Evolutionary conservation across 257 asterid genomes (phyloP), one percentile per base, ranked within the genome.

Genomic region (Solanum chiquidenum): DNA sequence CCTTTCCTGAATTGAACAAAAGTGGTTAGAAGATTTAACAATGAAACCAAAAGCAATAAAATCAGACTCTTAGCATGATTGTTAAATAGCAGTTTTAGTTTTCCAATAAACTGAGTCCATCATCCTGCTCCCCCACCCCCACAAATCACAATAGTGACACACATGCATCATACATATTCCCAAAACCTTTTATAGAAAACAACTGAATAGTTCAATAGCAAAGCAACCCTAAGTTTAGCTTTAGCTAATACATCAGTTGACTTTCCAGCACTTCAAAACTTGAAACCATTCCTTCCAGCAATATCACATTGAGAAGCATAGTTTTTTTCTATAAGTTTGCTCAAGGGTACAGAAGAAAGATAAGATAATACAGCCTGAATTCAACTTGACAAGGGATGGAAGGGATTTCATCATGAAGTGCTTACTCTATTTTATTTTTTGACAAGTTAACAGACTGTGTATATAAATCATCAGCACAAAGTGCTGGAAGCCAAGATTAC

Each of bases 351-450:
- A 46, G 37, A 46, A 49, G 44, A 29, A 80, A 49, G 44, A 49
- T 29, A 49, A 82, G 69, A 49, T 10, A 82, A 29, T 33, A 82
- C 66, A 25, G 21, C 25, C 64, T 27, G 66, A 77, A 42, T 4
- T 79, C 64, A 79, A 80, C 40, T 49, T 49, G 64, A 82, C 44
- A 82, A 46, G 8, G 85, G 27, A 44, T 25, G 16, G 38, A 79
- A 79, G 40, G 85, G 66, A 31, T 49, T 76, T 49, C 86, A 31
- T 31, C 64, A 86, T 44, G 33, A 49, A 87, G 25, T 86, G 73
- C 94, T 92, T 93, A 97, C 99, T 95, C 98, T 92, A 88, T 96
- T 98, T 64, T 5, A 11, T n/a, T 64, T 62, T 64, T 62, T n/a
- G 72, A 64, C 69, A 60, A 60, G 69, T 25, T n/a, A 64, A n/a